phyloP scores from a whole-genome alignment of 768 basidiomycete species.

The Lentinula sp. region DNA sequence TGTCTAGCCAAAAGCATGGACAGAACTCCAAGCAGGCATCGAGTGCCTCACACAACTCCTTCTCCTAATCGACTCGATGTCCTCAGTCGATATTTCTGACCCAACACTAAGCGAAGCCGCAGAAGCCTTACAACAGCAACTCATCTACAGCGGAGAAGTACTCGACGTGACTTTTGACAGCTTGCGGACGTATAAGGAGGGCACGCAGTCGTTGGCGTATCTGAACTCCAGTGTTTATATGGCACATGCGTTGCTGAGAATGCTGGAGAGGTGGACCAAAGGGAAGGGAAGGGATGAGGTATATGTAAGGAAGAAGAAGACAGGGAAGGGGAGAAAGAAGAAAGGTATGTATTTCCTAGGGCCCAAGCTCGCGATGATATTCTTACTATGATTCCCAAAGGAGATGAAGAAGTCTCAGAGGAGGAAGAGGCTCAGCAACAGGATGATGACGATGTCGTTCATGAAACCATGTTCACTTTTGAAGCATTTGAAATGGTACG shows the following conservation, averaged over 20 bases:
- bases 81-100: constrained; percentile 41
- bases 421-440: constrained; percentile 63
- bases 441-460: constrained; percentile 56
- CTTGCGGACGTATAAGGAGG: constrained; percentile 72
- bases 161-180: constrained; percentile 83
- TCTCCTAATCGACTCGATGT: constrained; percentile 83
- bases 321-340: constrained; percentile 39
- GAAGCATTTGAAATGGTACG: constrained; percentile 82
- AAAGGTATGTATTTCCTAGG: constrained; percentile 16
- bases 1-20: constrained; percentile 85
- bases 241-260: constrained; percentile 76
- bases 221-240: constrained; percentile 84
- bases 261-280: constrained; percentile 88
- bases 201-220: constrained; percentile 73
- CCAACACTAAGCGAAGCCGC: constrained; percentile 64
- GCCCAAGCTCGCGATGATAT: constrained; percentile 19
- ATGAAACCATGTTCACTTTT: constrained; percentile 89
- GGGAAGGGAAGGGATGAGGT: constrained; percentile 48
- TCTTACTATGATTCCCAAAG: constrained; percentile 8
- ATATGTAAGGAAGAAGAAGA: constrained; percentile 67
- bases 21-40: constrained; percentile 88
- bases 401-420: constrained; percentile 64
- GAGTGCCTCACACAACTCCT: constrained; percentile 92
- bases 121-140: constrained; percentile 76
- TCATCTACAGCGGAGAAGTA: constrained; percentile 94